These are phyloP conservation scores for Fragaria vesca DNA, from an alignment of 306 rosid genomes.

Conservation along the genomic window DNA sequence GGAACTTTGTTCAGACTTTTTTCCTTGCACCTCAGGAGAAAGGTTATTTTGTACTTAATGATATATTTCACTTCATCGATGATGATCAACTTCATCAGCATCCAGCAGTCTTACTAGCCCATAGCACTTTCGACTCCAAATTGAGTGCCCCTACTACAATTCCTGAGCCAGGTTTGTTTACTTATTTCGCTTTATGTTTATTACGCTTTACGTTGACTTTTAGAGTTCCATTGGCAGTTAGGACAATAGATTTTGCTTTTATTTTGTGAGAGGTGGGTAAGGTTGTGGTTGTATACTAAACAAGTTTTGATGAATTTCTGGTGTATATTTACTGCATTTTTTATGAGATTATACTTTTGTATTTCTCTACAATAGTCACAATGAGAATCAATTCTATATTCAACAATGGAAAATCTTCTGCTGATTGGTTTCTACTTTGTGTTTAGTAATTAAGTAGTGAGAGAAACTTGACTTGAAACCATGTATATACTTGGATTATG, in stretches of 20 bases:
- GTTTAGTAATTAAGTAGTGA: constrained; percentile 6
- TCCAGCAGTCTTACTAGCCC: constrained; percentile 72
- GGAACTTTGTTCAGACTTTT: constrained; percentile 88
- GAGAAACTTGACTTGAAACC: constrained; percentile 14
- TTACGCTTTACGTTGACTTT: neutral
- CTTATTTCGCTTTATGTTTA: neutral
- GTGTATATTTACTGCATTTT: neutral
- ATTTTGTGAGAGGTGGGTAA: neutral
- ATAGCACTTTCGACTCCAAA: constrained; percentile 60
- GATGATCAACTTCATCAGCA: constrained; percentile 73
- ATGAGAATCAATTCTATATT: neutral
- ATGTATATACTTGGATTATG: neutral
- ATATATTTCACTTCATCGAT: constrained; percentile 82
- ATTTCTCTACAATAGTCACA: constrained; percentile 3
- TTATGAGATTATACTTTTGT: neutral
- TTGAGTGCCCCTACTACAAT: constrained; percentile 46
- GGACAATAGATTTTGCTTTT: neutral
- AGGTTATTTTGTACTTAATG: constrained; percentile 85
- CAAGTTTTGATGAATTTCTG: neutral
- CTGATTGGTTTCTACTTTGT: constrained; percentile 16
- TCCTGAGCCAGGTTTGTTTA: constrained; percentile 60
- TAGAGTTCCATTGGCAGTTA: neutral
- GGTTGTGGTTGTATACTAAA: neutral
- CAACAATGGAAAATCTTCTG: neutral
- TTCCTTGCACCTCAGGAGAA: constrained; percentile 98